These are phyloP conservation scores for Epichloe festucae DNA, from an alignment of 2,329 filamentous ascomycete genomes.

Conservation along the genomic window DNA sequence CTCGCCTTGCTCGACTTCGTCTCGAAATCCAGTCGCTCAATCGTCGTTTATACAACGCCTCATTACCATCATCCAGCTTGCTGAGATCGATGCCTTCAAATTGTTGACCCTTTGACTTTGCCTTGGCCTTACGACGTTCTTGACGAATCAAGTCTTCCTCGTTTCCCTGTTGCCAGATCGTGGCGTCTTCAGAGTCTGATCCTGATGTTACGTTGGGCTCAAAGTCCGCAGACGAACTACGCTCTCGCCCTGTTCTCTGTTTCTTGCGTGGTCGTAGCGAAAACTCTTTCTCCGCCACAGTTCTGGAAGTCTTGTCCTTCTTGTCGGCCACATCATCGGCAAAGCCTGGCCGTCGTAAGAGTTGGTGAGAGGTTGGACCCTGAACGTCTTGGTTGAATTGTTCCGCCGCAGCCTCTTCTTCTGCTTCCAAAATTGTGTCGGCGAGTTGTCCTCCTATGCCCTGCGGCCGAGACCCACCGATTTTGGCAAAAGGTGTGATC, in stretches of 20 bases:
- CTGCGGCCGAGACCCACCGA: constrained; percentile 49
- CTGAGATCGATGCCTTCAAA: constrained; percentile 35
- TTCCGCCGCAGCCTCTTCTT: constrained; percentile 48
- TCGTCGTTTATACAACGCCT: constrained; percentile 63
- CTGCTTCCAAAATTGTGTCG: constrained; percentile 68
- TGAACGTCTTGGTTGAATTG: constrained; percentile 28
- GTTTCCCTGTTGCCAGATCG: constrained; percentile 25
- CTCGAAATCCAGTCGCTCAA: constrained; percentile 60
- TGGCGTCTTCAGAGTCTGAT: constrained; percentile 22
- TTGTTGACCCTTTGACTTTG: constrained; percentile 21
- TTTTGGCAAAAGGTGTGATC: constrained; percentile 86
- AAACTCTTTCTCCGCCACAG: constrained; percentile 34
- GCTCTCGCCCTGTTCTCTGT: constrained; percentile 25
- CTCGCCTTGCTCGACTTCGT: constrained; percentile 27
- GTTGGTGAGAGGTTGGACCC: constrained; percentile 54
- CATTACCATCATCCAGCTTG: constrained; percentile 77
- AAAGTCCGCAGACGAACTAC: constrained; percentile 35
- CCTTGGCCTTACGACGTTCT: constrained; percentile 29
- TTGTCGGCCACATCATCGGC: constrained; percentile 21
- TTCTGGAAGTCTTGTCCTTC: not conserved
- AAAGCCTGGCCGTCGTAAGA: constrained; percentile 63
- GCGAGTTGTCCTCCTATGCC: constrained; percentile 57
- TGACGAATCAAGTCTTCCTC: constrained; percentile 26
- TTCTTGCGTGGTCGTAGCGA: constrained; percentile 47
- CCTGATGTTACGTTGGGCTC: constrained; percentile 20